Percentiles rank a stretch among this genome's conserved stretches.
Conservation (phyloP, 2,329 filamentous ascomycete genomes). For the Mycogone perniciosa region DNA sequence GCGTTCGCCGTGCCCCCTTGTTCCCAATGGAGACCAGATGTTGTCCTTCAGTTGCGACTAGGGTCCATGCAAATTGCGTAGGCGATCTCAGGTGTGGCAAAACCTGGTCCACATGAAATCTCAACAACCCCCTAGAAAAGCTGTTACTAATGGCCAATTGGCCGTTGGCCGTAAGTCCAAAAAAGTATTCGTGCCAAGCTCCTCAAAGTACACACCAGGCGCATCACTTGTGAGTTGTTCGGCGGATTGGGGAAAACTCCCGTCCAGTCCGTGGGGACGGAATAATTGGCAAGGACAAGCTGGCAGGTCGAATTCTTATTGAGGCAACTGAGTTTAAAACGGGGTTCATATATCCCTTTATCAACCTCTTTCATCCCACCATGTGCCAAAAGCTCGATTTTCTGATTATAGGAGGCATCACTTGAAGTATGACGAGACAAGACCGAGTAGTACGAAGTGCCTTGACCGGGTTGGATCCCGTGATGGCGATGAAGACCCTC, state of each 20-base stretch:
- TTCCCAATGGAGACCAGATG: background rate
- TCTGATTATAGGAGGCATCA: conserved; percentile 24
- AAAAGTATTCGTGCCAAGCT: conserved; percentile 22
- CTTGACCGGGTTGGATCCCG: conserved; percentile 31
- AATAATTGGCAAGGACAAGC: conserved; percentile 3
- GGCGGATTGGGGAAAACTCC: background rate
- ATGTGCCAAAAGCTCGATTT: background rate
- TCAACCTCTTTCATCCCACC: background rate
- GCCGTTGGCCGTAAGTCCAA: conserved; percentile 6
- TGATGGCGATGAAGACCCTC: conserved; percentile 23
- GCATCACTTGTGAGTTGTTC: conserved; percentile 26
- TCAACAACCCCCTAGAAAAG: background rate
- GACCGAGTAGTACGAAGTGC: conserved; percentile 29
- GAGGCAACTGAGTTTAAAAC: conserved; percentile 24
- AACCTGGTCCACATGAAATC: background rate
- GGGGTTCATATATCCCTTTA: background rate
- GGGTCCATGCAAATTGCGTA: background rate
- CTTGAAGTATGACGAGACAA: conserved; percentile 32
- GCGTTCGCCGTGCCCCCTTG: no score
- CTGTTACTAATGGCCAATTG: conserved; percentile 14
- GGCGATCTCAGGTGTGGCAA: background rate
- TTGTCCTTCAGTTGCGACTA: background rate
- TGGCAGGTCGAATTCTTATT: background rate
- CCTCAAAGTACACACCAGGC: conserved; percentile 27
- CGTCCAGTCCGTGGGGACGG: background rate